phyloP scores from a whole-genome alignment of 371 early-diverging fungal species.

The Smittium culicis region DNA sequence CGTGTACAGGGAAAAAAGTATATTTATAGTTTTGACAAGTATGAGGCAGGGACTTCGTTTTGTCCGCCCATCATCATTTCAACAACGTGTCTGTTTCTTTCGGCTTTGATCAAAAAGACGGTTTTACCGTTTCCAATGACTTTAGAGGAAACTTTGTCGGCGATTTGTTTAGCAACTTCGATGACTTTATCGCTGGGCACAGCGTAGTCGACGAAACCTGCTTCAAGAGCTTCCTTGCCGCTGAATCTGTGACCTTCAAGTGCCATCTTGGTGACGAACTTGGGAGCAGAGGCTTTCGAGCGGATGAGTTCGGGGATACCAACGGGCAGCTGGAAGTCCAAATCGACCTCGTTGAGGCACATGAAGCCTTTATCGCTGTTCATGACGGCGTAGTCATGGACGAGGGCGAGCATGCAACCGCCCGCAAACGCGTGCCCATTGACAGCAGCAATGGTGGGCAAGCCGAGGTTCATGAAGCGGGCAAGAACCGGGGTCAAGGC shows the following conservation, averaged over 20 bases:
- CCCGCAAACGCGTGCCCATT: slow-evolving; percentile 80
- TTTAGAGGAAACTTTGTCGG: neutral
- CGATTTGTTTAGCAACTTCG: slow-evolving; percentile 24
- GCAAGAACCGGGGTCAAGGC: slow-evolving; percentile 35
- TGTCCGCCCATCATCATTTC: neutral
- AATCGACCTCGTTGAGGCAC: slow-evolving; percentile 35
- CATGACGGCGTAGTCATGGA: slow-evolving; percentile 74
- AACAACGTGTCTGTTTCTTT: neutral
- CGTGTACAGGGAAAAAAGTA: no score
- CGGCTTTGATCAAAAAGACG: neutral
- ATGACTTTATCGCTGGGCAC: slow-evolving; percentile 32
- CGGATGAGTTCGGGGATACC: neutral
- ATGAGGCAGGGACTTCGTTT: neutral
- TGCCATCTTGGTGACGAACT: slow-evolving; percentile 44
- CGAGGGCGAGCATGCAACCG: slow-evolving; percentile 60
- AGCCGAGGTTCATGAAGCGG: slow-evolving; percentile 44
- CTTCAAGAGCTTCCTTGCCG: slow-evolving; percentile 45
- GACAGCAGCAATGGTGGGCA: slow-evolving; percentile 72
- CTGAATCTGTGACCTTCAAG: slow-evolving; percentile 49
- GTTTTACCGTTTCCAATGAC: neutral
- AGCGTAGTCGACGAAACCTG: slow-evolving; percentile 46
- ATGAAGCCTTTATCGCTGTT: slow-evolving; percentile 61
- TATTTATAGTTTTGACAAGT: neutral
- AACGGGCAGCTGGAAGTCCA: neutral
- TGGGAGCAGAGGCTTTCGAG: slow-evolving; percentile 14